Evolutionary conservation across 441 rosid genomes (phyloP), one percentile per base, ranked within the genome.

Genomic region (Biscutella laevigata): DNA sequence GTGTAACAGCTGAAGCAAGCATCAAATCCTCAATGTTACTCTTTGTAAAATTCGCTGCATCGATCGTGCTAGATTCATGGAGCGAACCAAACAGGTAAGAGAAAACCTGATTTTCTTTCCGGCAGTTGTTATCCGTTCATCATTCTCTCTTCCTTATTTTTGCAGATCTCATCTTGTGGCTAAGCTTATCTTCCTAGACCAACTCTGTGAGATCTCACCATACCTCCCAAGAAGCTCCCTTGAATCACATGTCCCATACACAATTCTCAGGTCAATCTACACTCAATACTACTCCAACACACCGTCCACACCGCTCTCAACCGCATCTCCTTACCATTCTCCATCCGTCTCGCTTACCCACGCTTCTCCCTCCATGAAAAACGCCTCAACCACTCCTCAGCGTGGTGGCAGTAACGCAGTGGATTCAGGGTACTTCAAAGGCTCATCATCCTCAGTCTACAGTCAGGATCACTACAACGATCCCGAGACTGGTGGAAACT

Each of bases 111-210:
- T 7, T 34, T n/a, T 15, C 16, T 9, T 1, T 13, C 1, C 2
- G 4, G 1, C 17, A 8, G 20, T 26, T 33, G n/a, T 24, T 7
- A 43, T 36, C 19, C 6, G 5, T 57, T n/a, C 30, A 16, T 32
- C 57, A 46, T 25, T 24, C 39, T 26, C 25, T 4, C 15, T 30
- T 32, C 33, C 25, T 38, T 14, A 6, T 19, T 45, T 26, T 10
- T 42, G 55, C 84, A 88, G 96, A 64, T 77, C 94, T 75, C 95
- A 84, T 74, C 89, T 87, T 6, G 89, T 87, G 25, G 91, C 96
- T 9, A 89, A 89, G 81, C 83, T 94, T 39, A 85, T 89, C 41
- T 94, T 94, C 87, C 74, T 94, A 29, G 99, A 94, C 71, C 96
- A 87, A 75, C 81, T 94, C 22, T 94, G 88, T 41, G 97, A 89